Evolutionary conservation across 495 filamentous ascomycete genomes (phyloP).

Genomic region (Aspergillus kassunensis): DNA sequence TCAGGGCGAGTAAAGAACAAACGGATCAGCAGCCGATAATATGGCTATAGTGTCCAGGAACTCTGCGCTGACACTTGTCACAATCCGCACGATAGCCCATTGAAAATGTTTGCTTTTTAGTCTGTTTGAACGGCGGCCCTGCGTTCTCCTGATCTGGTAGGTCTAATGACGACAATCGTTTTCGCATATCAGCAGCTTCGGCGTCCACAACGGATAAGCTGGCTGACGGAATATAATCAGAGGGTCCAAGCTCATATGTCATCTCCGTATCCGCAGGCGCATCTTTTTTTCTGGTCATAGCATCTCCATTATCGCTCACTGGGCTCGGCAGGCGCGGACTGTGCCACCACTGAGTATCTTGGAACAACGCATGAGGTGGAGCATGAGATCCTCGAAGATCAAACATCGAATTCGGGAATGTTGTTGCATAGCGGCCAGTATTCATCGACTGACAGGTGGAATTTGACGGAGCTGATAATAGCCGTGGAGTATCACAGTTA

Average conservation of each 20-base stretch:
- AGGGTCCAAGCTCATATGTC: constrained; percentile 10
- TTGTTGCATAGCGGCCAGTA: background rate
- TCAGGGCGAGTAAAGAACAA: background rate
- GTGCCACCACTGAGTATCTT: constrained; percentile 40
- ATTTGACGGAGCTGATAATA: background rate
- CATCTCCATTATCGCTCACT: constrained; percentile 63
- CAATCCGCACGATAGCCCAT: constrained; percentile 87
- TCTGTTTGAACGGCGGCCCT: constrained; percentile 27
- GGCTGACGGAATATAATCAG: constrained; percentile 1
- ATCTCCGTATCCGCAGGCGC: constrained; percentile 21
- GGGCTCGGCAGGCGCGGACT: constrained; percentile 64
- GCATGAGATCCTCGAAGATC: background rate
- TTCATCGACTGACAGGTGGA: background rate
- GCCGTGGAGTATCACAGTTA: constrained; percentile 25
- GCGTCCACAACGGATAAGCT: background rate
- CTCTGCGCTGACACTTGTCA: constrained; percentile 74
- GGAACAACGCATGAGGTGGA: constrained; percentile 5
- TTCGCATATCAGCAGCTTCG: constrained; percentile 6
- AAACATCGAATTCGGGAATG: background rate
- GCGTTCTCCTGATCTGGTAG: background rate
- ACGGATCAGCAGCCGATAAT: constrained; percentile 47
- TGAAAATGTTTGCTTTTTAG: constrained; percentile 59
- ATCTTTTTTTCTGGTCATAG: constrained; percentile 34
- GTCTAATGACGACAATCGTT: background rate
- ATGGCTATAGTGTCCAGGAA: constrained; percentile 86